Evolutionary conservation across 1,284 basidiomycete genomes (phyloP).

Genomic region (Tetrapyrgos nigripes): DNA sequence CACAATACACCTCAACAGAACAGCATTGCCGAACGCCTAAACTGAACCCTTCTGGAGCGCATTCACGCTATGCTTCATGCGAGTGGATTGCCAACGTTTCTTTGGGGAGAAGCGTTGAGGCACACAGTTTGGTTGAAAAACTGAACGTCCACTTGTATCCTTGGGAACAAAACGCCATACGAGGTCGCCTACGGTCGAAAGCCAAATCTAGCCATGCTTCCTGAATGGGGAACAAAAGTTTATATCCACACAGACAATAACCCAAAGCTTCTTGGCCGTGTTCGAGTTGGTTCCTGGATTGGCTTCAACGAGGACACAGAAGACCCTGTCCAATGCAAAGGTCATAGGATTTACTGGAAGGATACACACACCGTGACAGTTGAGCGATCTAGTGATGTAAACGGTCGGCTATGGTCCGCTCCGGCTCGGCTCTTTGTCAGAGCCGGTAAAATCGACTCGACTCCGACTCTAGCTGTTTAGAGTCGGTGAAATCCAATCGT

Average conservation of each 20-base stretch:
- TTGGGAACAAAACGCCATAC: background rate
- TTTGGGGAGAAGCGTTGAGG: constrained; percentile 28
- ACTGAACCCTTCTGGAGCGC: constrained; percentile 29
- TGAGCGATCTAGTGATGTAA: too few relatives aligned
- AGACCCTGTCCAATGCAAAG: too few relatives aligned
- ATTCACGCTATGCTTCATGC: constrained; percentile 25
- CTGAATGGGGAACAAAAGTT: background rate
- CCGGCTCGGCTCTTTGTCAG: too few relatives aligned
- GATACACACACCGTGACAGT: too few relatives aligned
- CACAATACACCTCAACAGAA: constrained; percentile 40
- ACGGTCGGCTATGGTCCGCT: too few relatives aligned
- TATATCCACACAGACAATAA: background rate
- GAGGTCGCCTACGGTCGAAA: background rate
- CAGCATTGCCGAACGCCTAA: constrained; percentile 35
- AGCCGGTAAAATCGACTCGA: too few relatives aligned
- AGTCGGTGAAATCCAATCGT: too few relatives aligned
- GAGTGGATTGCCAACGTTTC: too few relatives aligned
- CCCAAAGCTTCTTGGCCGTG: background rate
- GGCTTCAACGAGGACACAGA: too few relatives aligned
- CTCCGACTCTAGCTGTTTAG: too few relatives aligned
- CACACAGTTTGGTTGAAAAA: constrained; percentile 33
- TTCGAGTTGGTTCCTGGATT: too few relatives aligned
- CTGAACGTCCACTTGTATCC: constrained; percentile 20
- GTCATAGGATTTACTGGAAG: too few relatives aligned
- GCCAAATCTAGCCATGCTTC: background rate